Evolutionary conservation across 805 yeast species (phyloP).

Genomic region (Schizosaccharomyces cryophilus): DNA sequence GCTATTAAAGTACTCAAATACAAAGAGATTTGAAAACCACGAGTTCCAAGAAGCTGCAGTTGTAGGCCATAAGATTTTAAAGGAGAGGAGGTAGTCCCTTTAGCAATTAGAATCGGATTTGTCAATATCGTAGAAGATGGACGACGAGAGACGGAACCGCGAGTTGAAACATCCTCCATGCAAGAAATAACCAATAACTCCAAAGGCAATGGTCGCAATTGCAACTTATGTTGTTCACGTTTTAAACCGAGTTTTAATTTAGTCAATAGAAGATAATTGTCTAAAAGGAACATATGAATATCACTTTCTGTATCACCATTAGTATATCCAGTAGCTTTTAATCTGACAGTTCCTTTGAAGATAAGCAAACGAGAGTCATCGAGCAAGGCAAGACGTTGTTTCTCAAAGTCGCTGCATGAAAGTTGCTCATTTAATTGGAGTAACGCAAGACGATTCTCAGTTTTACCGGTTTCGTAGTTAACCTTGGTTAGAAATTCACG

Average conservation of each 20-base stretch:
- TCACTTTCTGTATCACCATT: conserved; percentile 32
- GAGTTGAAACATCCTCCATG: conserved; percentile 53
- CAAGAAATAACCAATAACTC: conserved; percentile 23
- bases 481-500: conserved; percentile 52
- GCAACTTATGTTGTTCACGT: conserved; percentile 75
- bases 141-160: conserved; percentile 5
- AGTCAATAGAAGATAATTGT: conserved; percentile 65
- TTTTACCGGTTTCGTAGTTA: conserved; percentile 75
- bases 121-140: neutral
- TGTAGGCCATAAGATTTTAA: conserved; percentile 20
- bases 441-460: conserved; percentile 74
- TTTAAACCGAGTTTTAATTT: conserved; percentile 69
- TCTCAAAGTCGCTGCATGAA: conserved; percentile 57
- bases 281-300: conserved; percentile 67
- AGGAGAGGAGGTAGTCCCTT: neutral
- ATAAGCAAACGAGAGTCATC: conserved; percentile 60
- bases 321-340: conserved; percentile 49
- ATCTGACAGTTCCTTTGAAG: conserved; percentile 52
- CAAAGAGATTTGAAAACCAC: conserved; percentile 21
- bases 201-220: conserved; percentile 31
- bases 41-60: conserved; percentile 25
- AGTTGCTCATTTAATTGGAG: conserved; percentile 68
- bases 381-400: conserved; percentile 59
- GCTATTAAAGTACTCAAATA: conserved; percentile 23
- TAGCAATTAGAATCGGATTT: neutral